Percentiles rank a stretch among this genome's conserved stretches.
Evolutionary conservation across 495 filamentous ascomycete genomes (phyloP).

Genomic region (Penicillium chermesinum): DNA sequence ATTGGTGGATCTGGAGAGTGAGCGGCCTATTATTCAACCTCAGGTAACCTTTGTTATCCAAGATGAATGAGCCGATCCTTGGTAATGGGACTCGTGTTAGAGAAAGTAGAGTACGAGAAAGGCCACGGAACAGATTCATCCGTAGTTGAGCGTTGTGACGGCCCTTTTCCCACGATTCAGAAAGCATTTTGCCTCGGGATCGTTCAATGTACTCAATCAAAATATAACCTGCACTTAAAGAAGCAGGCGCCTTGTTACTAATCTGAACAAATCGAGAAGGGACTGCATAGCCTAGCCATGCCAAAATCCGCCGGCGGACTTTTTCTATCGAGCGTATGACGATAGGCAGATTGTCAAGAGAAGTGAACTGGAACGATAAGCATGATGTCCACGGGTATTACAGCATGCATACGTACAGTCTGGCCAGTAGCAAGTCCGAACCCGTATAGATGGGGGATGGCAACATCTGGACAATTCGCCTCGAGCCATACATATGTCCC

Average conservation of each 20-base stretch:
- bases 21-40: slow-evolving; percentile 31
- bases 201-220: background rate
- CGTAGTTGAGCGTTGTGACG: background rate
- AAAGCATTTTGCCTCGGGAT: background rate
- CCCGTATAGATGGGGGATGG: background rate
- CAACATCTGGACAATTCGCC: background rate
- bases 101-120: background rate
- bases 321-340: background rate
- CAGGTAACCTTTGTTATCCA: slow-evolving; percentile 24
- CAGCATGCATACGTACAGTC: too few relatives aligned
- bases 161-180: background rate
- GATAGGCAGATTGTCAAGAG: background rate
- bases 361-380: background rate
- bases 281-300: background rate
- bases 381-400: too few relatives aligned
- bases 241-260: background rate
- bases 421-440: background rate
- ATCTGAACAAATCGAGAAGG: background rate
- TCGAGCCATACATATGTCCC: slow-evolving; percentile 20
- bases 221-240: background rate
- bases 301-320: background rate
- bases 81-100: background rate
- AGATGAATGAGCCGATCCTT: slow-evolving; percentile 31
- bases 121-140: background rate
- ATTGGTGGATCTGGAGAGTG: slow-evolving; percentile 14